phyloP scores from a whole-genome alignment of 2,329 filamentous ascomycete genomes.

The Ceratocystis alfenasii region DNA sequence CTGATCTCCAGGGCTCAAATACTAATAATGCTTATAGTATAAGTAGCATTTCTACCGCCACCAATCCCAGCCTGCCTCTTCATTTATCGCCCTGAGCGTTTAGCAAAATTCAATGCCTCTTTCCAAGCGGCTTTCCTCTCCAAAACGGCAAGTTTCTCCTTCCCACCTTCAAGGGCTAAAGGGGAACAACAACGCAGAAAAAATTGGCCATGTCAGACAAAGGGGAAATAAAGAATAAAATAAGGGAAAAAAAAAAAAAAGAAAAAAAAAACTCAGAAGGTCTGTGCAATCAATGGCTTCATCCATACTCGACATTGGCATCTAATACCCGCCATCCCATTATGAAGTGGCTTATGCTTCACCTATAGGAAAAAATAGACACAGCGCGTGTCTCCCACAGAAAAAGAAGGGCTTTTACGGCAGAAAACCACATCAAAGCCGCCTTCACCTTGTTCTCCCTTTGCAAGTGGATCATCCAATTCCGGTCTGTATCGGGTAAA shows the following conservation, averaged over 20 bases:
- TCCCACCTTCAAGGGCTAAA: not conserved
- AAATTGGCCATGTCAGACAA: not conserved
- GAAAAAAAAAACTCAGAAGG: not conserved
- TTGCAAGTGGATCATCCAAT: not conserved
- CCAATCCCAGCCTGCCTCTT: not conserved
- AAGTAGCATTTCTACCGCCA: not conserved
- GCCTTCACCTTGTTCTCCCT: not conserved
- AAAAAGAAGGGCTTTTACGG: not conserved
- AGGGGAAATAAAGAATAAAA: not conserved
- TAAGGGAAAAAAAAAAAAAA: not conserved
- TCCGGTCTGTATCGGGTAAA: not conserved
- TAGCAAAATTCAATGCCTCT: not conserved
- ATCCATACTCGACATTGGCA: slow-evolving; percentile 1
- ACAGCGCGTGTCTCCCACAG: no score
- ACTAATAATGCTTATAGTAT: not conserved
- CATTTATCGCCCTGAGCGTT: not conserved
- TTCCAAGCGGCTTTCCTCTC: no score
- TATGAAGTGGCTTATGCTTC: not conserved
- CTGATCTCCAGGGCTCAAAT: slow-evolving; percentile 6
- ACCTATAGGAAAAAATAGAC: not conserved
- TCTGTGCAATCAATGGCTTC: not conserved
- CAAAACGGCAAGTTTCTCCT: not conserved
- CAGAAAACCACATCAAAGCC: not conserved
- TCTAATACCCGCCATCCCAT: slow-evolving; percentile 5
- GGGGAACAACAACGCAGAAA: not conserved